phyloP scores from a whole-genome alignment of 345 rosid species.

The Salix exigua region DNA sequence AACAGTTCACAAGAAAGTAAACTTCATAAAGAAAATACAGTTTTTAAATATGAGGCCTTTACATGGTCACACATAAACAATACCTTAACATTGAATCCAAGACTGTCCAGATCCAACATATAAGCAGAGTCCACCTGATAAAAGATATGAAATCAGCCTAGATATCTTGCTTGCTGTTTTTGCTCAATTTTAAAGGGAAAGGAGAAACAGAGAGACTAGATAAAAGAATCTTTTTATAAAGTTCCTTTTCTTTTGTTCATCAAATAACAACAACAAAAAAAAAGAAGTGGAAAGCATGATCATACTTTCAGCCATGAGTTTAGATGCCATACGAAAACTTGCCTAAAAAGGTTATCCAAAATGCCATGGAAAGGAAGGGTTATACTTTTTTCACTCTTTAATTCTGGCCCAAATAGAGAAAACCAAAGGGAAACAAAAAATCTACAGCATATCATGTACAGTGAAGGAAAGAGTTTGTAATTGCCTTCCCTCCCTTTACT shows the following conservation, averaged over 20 bases:
- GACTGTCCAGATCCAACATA: constrained; percentile 87
- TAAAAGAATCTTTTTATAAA: neutral
- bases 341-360: neutral
- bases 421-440: neutral
- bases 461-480: neutral
- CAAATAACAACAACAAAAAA: neutral
- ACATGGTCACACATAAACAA: neutral
- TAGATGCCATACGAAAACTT: no score
- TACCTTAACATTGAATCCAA: constrained; percentile 95
- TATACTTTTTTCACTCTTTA: neutral
- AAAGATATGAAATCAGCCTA: constrained; percentile 13
- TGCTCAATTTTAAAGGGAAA: neutral
- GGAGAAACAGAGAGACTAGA: neutral
- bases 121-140: constrained; percentile 77
- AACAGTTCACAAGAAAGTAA: neutral
- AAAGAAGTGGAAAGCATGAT: neutral
- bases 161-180: neutral
- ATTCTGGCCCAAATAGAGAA: neutral
- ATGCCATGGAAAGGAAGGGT: neutral
- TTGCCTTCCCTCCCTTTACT: no score
- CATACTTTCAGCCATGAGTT: no score
- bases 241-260: neutral
- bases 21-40: neutral
- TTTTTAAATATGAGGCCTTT: neutral
- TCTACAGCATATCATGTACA: neutral